Evolutionary conservation across 2,329 filamentous ascomycete genomes (phyloP), one percentile per base, ranked within the genome.

Genomic region (Calonectria multiphialidica): DNA sequence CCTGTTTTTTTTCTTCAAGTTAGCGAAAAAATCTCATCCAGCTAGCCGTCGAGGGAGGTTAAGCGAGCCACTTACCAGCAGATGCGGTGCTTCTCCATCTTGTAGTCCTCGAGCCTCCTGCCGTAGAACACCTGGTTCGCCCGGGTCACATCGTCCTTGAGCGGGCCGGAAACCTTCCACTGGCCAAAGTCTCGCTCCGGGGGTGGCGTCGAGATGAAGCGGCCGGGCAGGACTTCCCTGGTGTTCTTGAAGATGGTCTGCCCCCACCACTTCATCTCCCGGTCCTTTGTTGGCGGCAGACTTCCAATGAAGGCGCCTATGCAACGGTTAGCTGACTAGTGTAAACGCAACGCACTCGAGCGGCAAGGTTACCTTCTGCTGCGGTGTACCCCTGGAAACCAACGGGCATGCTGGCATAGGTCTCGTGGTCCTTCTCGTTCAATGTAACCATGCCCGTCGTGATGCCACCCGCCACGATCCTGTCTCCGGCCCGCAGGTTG

Each of bases 31-130:
- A 23, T 25, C 18, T 71, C 42, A 25, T 65, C 25, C 42, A 33
- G 47, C 49, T 21, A n/a, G 13, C 21, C 30, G 15, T 44, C 28
- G 16, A 13, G 6, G 55, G 6, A 3, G 2, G 21, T 15, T 4
- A n/a, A 9, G 6, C 13, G 6, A 37, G 28, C 28, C 6, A 83
- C 88, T 81, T 81, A 93, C 91, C 92, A 93, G 87, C 91, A 93
- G 71, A 93, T 90, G 7, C 92, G 87, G 78, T 92, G 88, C 78
- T 92, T 90, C 68, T 88, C 88, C 81, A 91, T 87, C 73, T 89
- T 87, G 90, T 89, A 92, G 50, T 82, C 79, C 15, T 85, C 86
- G 37, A 88, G 87, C 23, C 88, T 87, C 61, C 87, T 86, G 10
- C 91, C 91, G 75, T 92, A 93, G 74, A 91, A 92, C 1, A 89